These are phyloP conservation scores for Amniculicola lignicola DNA, from an alignment of 495 filamentous ascomycete genomes.

Conservation along the genomic window DNA sequence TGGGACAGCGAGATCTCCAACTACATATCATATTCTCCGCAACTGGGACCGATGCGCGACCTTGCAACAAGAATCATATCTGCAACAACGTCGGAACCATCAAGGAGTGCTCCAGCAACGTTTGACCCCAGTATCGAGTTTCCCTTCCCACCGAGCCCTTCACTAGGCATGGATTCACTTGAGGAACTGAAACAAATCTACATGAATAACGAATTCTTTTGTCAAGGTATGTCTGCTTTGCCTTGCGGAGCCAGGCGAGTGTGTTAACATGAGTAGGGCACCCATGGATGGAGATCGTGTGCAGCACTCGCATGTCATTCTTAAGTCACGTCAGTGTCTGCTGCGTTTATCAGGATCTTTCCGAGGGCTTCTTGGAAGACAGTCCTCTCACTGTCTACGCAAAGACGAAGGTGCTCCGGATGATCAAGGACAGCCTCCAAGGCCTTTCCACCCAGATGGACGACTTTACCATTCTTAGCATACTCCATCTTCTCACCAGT, in stretches of 20 bases:
- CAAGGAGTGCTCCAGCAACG: conserved; percentile 9
- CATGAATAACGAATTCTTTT: conserved; percentile 6
- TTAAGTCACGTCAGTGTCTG: conserved; percentile 26
- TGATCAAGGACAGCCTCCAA: conserved; percentile 28
- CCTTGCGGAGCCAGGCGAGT: not conserved
- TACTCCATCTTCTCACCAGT: conserved; percentile 28
- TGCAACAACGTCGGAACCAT: conserved; percentile 9
- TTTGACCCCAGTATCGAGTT: conserved; percentile 14
- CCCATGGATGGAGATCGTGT: conserved; percentile 25
- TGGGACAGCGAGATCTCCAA: conserved; percentile 24
- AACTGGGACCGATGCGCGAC: conserved; percentile 13
- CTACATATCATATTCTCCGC: conserved; percentile 21
- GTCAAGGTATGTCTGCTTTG: conserved; percentile 2
- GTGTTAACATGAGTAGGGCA: conserved; percentile 3
- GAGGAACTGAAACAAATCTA: conserved; percentile 25
- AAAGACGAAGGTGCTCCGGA: conserved; percentile 24
- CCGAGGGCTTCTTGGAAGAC: conserved; percentile 20
- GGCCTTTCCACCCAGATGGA: conserved; percentile 9
- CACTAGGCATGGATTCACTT: conserved; percentile 5
- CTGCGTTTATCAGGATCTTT: conserved; percentile 27
- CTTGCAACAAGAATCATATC: conserved; percentile 25
- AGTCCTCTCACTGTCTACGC: conserved; percentile 28
- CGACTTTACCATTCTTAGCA: conserved; percentile 28
- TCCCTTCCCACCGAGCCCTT: conserved; percentile 6
- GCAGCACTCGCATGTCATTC: conserved; percentile 26